These are phyloP conservation scores for Periconia sp. DNA, from an alignment of 2,329 filamentous ascomycete species.

Conservation along the genomic window DNA sequence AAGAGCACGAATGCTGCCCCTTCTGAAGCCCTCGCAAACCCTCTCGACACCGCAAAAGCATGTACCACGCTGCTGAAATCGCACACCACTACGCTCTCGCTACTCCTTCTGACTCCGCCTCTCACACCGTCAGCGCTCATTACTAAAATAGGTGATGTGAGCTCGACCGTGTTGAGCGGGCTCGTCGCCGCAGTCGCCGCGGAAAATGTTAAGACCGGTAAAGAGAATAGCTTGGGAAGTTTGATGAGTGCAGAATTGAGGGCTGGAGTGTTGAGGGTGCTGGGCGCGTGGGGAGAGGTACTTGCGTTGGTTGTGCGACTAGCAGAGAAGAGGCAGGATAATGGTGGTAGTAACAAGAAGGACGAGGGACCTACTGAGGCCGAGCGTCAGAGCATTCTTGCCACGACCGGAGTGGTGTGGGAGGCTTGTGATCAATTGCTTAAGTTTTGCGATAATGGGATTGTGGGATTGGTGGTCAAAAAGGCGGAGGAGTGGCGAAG, in stretches of 20 bases:
- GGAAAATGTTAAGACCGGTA: conserved; percentile 6
- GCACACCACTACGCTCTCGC: conserved; percentile 83
- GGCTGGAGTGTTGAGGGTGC: conserved; percentile 58
- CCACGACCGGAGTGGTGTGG: conserved; percentile 79
- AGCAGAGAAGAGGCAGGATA: conserved; percentile 52
- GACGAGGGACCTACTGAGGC: conserved; percentile 23
- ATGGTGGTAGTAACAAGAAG: conserved; percentile 6
- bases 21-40: conserved; percentile 33
- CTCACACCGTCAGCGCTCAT: conserved; percentile 78
- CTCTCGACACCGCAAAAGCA: conserved; percentile 70
- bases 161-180: conserved; percentile 71
- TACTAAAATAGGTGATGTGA: conserved; percentile 71
- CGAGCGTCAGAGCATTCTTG: conserved; percentile 51
- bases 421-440: conserved; percentile 75
- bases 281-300: conserved; percentile 65
- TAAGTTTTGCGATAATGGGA: conserved; percentile 64
- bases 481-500: conserved; percentile 75
- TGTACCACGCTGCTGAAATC: conserved; percentile 74
- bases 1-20: conserved; percentile 10
- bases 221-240: conserved; percentile 21
- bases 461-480: conserved; percentile 68
- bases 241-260: conserved; percentile 66
- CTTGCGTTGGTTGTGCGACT: conserved; percentile 62
- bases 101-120: conserved; percentile 82
- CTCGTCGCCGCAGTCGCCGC: conserved; percentile 60